These are phyloP conservation scores for Puccinia triticina DNA, from an alignment of 1,284 basidiomycete species.

Conservation along the genomic window DNA sequence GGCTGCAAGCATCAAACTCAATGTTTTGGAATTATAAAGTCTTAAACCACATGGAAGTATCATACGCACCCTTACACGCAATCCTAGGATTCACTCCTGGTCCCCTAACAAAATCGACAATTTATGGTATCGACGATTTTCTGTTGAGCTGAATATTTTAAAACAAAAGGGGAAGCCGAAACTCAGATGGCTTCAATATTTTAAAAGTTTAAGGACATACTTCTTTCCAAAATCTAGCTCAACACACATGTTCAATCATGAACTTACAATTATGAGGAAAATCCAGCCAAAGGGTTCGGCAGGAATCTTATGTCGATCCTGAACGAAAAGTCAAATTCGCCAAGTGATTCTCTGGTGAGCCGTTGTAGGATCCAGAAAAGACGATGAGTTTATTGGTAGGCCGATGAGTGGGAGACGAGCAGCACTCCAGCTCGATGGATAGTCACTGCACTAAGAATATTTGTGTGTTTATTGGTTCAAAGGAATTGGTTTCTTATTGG, in stretches of 20 bases:
- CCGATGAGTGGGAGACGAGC: neutral
- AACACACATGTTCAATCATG: neutral
- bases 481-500: neutral
- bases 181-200: neutral
- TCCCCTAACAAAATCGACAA: neutral
- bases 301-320: neutral
- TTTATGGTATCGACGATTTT: neutral
- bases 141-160: neutral
- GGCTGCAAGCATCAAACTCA: neutral
- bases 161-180: neutral
- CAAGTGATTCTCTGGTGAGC: neutral
- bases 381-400: neutral
- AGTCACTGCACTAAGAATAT: neutral
- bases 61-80: neutral
- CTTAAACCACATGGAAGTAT: conserved; percentile 1
- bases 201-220: neutral
- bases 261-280: neutral
- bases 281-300: neutral
- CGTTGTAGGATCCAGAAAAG: neutral
- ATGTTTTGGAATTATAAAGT: conserved; percentile 3
- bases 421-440: neutral
- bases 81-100: conserved; percentile 1
- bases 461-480: neutral
- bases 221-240: neutral
- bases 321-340: neutral